phyloP scores from a whole-genome alignment of 1,284 basidiomycete species.

The Cryptococcus sp. region DNA sequence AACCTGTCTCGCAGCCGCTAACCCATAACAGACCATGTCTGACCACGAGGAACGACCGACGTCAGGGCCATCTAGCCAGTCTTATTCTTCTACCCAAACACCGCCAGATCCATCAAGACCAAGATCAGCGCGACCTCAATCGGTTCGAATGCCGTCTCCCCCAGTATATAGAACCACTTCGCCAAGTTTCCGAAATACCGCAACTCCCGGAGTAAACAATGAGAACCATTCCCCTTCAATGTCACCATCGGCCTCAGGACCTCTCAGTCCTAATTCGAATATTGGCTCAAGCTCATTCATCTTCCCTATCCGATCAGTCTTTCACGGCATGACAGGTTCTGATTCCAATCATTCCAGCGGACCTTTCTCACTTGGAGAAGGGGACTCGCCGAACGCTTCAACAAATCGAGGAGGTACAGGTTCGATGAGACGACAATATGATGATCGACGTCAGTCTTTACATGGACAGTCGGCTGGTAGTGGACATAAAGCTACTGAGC shows the following conservation, averaged over 20 bases:
- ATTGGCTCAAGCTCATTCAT: conserved; percentile 26
- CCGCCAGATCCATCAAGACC: not conserved
- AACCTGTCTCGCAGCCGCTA: too few relatives aligned
- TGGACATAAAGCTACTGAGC: not conserved
- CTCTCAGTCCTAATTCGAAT: conserved; percentile 17
- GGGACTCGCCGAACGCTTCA: not conserved
- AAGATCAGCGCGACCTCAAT: not conserved
- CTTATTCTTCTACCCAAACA: not conserved
- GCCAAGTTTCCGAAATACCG: too few relatives aligned
- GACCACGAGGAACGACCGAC: too few relatives aligned
- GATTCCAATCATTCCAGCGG: not conserved
- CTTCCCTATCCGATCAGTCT: conserved; percentile 43
- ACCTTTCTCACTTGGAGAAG: not conserved
- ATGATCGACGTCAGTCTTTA: not conserved
- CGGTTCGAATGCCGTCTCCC: conserved; percentile 5
- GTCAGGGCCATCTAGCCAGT: too few relatives aligned
- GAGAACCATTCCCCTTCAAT: conserved; percentile 2
- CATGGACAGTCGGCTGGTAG: not conserved
- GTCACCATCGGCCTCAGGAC: conserved; percentile 13
- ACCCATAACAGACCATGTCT: too few relatives aligned
- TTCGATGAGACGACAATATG: not conserved
- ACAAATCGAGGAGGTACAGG: not conserved
- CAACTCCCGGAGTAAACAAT: not conserved
- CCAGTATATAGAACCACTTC: not conserved
- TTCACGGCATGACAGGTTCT: conserved; percentile 17